Percentiles rank a stretch among this genome's conserved stretches.
These are phyloP conservation scores for Ambrosia artemisiifolia DNA, from an alignment of 129 eudicot species.

Conservation along the genomic window DNA sequence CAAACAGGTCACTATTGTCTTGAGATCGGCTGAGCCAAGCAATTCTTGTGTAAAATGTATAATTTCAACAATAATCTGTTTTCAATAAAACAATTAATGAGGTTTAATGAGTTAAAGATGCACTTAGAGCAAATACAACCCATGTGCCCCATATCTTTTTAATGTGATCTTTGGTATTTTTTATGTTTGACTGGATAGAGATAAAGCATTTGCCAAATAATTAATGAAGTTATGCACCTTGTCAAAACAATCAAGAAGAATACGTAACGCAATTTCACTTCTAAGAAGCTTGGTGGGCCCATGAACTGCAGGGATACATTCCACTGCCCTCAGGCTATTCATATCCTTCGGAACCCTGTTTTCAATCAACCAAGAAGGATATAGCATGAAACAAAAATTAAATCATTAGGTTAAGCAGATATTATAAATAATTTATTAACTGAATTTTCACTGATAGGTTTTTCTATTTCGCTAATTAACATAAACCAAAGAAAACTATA, in stretches of 20 bases:
- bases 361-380: too few species aligned
- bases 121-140: too few species aligned
- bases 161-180: background rate
- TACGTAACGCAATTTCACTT: constrained; percentile 55
- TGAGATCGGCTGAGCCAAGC: too few species aligned
- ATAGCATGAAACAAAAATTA: background rate
- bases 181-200: background rate
- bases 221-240: constrained; percentile 33
- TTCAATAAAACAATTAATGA: background rate
- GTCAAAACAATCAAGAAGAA: constrained; percentile 53
- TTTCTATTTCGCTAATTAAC: background rate
- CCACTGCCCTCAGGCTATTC: constrained; percentile 68
- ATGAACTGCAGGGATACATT: constrained; percentile 54
- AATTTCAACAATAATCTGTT: background rate
- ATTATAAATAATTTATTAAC: background rate
- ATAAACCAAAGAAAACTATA: constrained; percentile 3
- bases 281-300: constrained; percentile 65
- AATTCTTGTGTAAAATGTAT: too few species aligned
- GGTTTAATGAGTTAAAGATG: too few species aligned
- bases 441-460: background rate
- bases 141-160: background rate
- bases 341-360: constrained; percentile 64
- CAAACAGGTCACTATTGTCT: background rate
- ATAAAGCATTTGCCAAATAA: background rate
- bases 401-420: background rate